A percentile compares a stretch with the other conserved stretches of the same genome.
phyloP scores from a whole-genome alignment of 176 grass and related monocot species.

The Aegilops bicornis region DNA sequence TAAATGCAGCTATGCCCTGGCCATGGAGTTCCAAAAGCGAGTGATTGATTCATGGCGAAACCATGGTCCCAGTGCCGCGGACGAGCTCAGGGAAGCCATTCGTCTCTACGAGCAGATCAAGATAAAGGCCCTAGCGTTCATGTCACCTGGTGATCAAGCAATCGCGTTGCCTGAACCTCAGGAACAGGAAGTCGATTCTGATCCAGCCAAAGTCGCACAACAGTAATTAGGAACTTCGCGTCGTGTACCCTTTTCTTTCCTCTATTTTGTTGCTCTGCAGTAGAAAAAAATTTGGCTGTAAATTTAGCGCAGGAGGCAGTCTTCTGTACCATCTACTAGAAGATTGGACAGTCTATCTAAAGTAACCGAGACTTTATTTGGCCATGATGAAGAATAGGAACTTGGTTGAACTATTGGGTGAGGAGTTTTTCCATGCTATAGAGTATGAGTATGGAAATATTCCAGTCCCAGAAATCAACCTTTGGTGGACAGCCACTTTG shows the following conservation, averaged over 20 bases:
- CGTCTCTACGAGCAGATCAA: slow-evolving; percentile 64
- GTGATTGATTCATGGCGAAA: slow-evolving; percentile 77
- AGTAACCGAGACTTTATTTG: neutral
- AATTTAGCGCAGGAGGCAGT: neutral
- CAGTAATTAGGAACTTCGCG: neutral
- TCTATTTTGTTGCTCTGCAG: neutral
- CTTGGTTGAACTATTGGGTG: neutral
- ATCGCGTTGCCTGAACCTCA: slow-evolving; percentile 23
- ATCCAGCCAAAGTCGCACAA: slow-evolving; percentile 31
- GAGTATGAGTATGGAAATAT: neutral
- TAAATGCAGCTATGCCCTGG: slow-evolving; percentile 65
- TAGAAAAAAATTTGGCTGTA: neutral
- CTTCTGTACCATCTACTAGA: slow-evolving; percentile 14
- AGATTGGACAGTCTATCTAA: neutral
- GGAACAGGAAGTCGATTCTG: slow-evolving; percentile 31
- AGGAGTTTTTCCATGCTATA: neutral
- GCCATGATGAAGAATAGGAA: neutral
- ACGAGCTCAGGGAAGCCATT: slow-evolving; percentile 73
- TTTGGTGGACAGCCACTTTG: slow-evolving; percentile 31
- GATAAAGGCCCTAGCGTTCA: slow-evolving; percentile 44
- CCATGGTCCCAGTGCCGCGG: slow-evolving; percentile 65
- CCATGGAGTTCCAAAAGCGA: slow-evolving; percentile 75
- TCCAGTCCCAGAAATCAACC: slow-evolving; percentile 25
- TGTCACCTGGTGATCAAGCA: slow-evolving; percentile 36
- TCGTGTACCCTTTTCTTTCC: neutral